Evolutionary conservation across 148 eudicot species (phyloP), one percentile per base, ranked within the genome.

Genomic region (Hydrangea macrophylla): DNA sequence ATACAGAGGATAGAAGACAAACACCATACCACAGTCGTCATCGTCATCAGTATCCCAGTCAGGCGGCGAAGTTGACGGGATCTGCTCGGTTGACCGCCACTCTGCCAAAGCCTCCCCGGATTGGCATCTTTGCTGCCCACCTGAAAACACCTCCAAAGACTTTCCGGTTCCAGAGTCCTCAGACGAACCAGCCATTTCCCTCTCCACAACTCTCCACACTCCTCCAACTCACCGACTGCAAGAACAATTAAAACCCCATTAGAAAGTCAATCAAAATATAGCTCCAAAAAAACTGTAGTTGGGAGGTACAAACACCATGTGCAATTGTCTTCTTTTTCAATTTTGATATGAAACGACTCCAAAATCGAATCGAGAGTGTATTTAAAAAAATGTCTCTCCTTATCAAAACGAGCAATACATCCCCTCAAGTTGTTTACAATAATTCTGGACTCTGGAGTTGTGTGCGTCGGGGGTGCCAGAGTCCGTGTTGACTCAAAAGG

Each of bases 11-110:
- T 25, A 18, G 27, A 59, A 45, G 35, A 51, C 15, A 72, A 31
- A 51, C 8, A 20, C n/a, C 71, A 18, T 71, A 83, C 80, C 86
- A 78, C 86, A 81, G 63, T 87, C 92, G 60, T 87, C 86, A 42
- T 88, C 97, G 40, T 84, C 89, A 39, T 90, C 95, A 24, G 83
- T 82, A 71, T 93, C 98, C 98, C 98, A 90, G 61, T 85, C 90
- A 20, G 96, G 90, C 7, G 96, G 98, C 24, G 96, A 90, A 67
- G 98, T 90, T 4, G 98, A 94, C 13, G 98, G 89, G 58, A 68
- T 78, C 82, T 86, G 97, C 69, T 86, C 97, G 7, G 83, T 78
- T 37, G 92, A 94, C 72, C 98, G 82, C 91, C 98, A 94, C 39
- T 94, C 97, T 0, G 83, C 80, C 75, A 86, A 66, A 48, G 87